Conservation (phyloP, 331 rosid genomes). For the Pyracantha coccinea region DNA sequence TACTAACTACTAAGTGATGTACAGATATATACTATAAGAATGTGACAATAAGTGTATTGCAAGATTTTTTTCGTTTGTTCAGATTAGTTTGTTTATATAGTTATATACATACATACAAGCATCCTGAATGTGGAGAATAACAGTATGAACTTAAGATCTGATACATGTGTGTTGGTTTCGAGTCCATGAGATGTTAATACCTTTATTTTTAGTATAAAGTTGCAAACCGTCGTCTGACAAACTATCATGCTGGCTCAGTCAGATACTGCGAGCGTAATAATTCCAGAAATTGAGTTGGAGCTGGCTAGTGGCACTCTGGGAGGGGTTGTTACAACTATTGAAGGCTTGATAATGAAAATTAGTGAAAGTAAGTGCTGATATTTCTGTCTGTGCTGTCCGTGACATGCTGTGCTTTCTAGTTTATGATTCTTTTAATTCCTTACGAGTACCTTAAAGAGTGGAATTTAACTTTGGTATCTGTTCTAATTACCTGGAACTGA, state of each 20-base stretch:
- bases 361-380: conserved; percentile 39
- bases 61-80: background rate
- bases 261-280: conserved; percentile 44
- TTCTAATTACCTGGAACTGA: background rate
- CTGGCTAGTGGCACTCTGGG: conserved; percentile 63
- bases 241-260: conserved; percentile 26
- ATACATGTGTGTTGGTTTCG: background rate
- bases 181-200: background rate
- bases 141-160: too few relatives aligned
- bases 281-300: conserved; percentile 82
- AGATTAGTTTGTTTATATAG: background rate
- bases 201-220: background rate
- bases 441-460: background rate
- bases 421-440: background rate
- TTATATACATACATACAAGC: background rate
- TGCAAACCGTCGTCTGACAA: conserved; percentile 12
- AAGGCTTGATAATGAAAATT: conserved; percentile 73
- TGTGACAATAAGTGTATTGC: background rate
- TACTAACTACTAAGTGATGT: background rate
- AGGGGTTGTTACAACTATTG: conserved; percentile 57
- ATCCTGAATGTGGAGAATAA: background rate
- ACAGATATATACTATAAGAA: background rate
- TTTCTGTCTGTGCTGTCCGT: background rate
- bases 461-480: background rate
- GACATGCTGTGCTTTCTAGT: background rate